Evolutionary conservation across 441 rosid genomes (phyloP).

Genomic region (Croton setiger): DNA sequence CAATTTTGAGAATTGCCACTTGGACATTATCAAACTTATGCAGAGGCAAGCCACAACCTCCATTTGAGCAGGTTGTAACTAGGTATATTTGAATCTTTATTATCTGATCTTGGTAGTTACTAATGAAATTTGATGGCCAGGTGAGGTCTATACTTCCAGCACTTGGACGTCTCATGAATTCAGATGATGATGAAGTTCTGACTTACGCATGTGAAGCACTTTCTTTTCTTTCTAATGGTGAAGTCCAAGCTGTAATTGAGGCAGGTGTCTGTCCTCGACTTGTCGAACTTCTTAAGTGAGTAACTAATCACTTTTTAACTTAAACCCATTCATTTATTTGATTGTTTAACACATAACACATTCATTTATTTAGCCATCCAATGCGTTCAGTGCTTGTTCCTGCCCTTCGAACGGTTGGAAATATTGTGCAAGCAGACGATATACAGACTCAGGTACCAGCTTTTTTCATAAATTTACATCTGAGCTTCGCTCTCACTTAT

Average conservation of each 20-base stretch:
- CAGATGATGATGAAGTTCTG: conserved; percentile 72
- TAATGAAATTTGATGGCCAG: conserved; percentile 26
- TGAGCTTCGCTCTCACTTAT: too few relatives aligned
- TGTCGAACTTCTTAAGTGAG: conserved; percentile 59
- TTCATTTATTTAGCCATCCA: too few relatives aligned
- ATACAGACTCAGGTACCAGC: conserved; percentile 54
- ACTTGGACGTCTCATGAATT: conserved; percentile 55
- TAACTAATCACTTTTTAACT: not conserved
- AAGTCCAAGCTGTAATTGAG: conserved; percentile 73
- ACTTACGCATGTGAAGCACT: conserved; percentile 83
- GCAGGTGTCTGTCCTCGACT: conserved; percentile 64
- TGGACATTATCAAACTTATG: conserved; percentile 87
- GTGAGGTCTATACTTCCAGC: conserved; percentile 72
- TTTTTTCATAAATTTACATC: not conserved
- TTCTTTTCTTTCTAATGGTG: conserved; percentile 78
- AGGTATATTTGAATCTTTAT: not conserved
- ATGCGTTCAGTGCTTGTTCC: conserved; percentile 73
- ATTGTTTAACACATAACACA: conserved; percentile 27
- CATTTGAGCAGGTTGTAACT: conserved; percentile 55
- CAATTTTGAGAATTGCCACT: conserved; percentile 82
- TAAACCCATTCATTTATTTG: not conserved
- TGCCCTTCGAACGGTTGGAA: conserved; percentile 71
- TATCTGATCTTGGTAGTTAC: not conserved
- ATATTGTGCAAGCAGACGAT: conserved; percentile 78
- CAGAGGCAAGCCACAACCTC: conserved; percentile 78